Evolutionary conservation across 2,329 filamentous ascomycete species (phyloP).

Genomic region (Magnaporthiopsis rhizophila): DNA sequence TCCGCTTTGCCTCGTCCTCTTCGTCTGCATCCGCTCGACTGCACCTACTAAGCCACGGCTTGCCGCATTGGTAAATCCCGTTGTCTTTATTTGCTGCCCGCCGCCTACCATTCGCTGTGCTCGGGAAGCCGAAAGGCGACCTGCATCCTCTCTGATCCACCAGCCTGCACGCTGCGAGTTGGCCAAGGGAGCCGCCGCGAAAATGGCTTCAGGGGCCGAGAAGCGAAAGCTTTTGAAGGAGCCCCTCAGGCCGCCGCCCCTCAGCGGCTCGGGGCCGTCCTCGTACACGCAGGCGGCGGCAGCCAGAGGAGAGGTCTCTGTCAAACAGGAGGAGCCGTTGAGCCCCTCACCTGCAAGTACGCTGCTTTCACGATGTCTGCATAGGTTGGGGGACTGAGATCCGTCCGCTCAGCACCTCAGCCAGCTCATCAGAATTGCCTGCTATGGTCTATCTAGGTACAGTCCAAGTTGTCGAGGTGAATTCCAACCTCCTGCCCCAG

Average conservation of each 20-base stretch:
- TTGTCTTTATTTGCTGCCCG: neutral
- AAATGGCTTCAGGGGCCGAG: neutral
- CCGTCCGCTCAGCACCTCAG: neutral
- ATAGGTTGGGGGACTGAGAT: neutral
- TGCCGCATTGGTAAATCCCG: neutral
- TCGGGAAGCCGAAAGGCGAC: conserved; percentile 7
- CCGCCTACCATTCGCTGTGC: neutral
- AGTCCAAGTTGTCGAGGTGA: conserved; percentile 8
- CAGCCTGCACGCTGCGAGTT: neutral
- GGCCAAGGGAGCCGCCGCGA: neutral
- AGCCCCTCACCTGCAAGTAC: neutral
- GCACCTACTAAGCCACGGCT: neutral
- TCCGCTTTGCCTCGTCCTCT: neutral
- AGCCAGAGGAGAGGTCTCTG: conserved; percentile 8
- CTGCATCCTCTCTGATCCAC: neutral
- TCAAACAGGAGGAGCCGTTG: conserved; percentile 4
- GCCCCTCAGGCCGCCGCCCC: conserved; percentile 11
- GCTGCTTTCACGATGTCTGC: neutral
- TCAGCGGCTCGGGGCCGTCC: conserved; percentile 3
- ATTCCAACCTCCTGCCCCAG: conserved; percentile 12
- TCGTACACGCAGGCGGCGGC: conserved; percentile 6
- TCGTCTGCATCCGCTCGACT: neutral
- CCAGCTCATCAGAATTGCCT: neutral
- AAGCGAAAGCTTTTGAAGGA: conserved; percentile 11
- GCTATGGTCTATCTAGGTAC: neutral